Evolutionary conservation across 2,329 filamentous ascomycete genomes (phyloP).

Genomic region (Phialocephala subalpina): DNA sequence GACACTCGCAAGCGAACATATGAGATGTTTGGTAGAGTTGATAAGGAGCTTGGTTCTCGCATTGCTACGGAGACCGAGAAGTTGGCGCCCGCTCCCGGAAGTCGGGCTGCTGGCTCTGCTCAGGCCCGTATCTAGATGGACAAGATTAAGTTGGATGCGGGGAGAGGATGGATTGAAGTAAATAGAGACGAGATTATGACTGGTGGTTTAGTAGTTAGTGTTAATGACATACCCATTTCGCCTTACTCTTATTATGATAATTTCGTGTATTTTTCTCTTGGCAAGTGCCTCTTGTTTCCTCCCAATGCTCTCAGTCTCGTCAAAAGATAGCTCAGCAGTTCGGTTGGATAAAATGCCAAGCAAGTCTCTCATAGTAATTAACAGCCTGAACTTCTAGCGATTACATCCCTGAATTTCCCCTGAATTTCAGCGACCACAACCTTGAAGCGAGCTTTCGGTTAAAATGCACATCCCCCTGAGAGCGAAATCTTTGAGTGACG

Average conservation of each 20-base stretch:
- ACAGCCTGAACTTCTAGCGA: too few relatives aligned
- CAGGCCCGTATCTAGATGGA: neutral
- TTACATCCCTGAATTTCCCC: too few relatives aligned
- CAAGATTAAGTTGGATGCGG: neutral
- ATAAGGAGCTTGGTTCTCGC: constrained; percentile 58
- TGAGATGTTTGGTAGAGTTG: constrained; percentile 66
- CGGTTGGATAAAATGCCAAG: too few relatives aligned
- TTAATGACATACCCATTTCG: constrained; percentile 3
- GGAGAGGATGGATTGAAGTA: neutral
- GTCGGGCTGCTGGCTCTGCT: constrained; percentile 16
- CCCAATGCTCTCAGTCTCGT: too few relatives aligned
- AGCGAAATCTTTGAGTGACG: too few relatives aligned
- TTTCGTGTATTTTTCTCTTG: neutral
- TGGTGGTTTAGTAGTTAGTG: neutral
- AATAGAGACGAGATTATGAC: neutral
- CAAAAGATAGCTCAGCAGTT: too few relatives aligned
- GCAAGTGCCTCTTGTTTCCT: too few relatives aligned
- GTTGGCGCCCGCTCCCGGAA: constrained; percentile 33
- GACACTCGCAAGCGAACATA: constrained; percentile 66
- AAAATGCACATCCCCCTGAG: too few relatives aligned
- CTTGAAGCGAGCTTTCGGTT: too few relatives aligned
- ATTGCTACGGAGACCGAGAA: constrained; percentile 62
- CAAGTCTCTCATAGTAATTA: too few relatives aligned
- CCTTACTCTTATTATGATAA: neutral
- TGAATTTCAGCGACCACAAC: too few relatives aligned